Percentiles rank a stretch among this genome's conserved stretches.
Evolutionary conservation across 805 yeast genomes (phyloP).

Genomic region (Suhomyces vadensis): DNA sequence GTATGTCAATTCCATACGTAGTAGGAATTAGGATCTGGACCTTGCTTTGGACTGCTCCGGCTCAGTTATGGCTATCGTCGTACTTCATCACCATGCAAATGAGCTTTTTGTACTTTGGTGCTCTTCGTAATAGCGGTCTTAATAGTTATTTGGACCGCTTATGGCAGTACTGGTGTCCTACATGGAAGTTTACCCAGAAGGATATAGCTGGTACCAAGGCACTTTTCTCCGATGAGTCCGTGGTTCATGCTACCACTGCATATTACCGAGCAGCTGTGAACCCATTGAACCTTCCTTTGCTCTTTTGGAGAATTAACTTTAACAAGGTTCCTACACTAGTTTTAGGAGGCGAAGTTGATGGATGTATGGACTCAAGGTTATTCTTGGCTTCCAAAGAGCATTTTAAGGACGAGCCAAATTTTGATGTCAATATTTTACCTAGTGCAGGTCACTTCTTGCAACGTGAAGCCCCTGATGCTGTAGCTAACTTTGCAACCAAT

Average conservation of each 20-base stretch:
- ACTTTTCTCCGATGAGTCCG: conserved; percentile 27
- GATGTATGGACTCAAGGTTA: conserved; percentile 36
- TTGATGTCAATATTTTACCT: conserved; percentile 24
- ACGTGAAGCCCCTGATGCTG: conserved; percentile 35
- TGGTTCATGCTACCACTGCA: conserved; percentile 37
- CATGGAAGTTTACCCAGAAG: conserved; percentile 29
- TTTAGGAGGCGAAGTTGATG: conserved; percentile 39
- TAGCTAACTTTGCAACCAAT: conserved; percentile 24
- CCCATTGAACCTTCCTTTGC: conserved; percentile 18
- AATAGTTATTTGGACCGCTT: conserved; percentile 30
- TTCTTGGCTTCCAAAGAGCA: conserved; percentile 25
- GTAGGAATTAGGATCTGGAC: conserved; percentile 29
- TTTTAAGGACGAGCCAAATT: conserved; percentile 21
- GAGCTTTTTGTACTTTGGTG: conserved; percentile 23
- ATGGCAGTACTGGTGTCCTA: conserved; percentile 44
- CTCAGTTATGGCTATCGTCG: conserved; percentile 34
- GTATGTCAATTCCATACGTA: conserved; percentile 43
- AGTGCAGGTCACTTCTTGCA: conserved; percentile 43
- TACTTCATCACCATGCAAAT: conserved; percentile 42
- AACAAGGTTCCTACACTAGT: conserved; percentile 37
- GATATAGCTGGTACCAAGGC: conserved; percentile 30
- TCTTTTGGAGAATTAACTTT: conserved; percentile 9
- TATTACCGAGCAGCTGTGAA: conserved; percentile 36
- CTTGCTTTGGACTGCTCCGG: conserved; percentile 30
- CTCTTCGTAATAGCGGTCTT: conserved; percentile 11